Evolutionary conservation across 768 basidiomycete species (phyloP), one percentile per base, ranked within the genome.

Genomic region (Leccinum boreale): DNA sequence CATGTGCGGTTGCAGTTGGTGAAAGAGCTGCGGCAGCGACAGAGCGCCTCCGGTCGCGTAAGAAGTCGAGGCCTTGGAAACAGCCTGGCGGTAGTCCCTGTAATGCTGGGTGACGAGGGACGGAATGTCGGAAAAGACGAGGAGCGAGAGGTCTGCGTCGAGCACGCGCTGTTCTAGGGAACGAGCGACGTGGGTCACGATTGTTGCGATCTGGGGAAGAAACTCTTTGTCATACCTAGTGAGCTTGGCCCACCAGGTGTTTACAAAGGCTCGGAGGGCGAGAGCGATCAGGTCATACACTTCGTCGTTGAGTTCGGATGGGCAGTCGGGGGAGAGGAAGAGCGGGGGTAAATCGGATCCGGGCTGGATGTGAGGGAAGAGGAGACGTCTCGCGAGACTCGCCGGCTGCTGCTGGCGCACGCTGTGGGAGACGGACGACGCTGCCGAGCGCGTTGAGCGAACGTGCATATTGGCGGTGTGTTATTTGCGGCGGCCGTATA

Each of bases 181-280:
- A 59, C 79, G 84, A 10, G 87, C 64, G 67, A 91, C 79, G 62
- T 78, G 74, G 5, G 79, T 75, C 57, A 91, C 72, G 63, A 90
- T 77, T 36, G 68, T 70, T 0, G 86, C 79, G 51, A 92, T 82
- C 61, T 89, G 83, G 23, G 89, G 87, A 26, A 92, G 81, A 57
- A 94, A 81, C 55, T 91, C 86, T 66, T 84, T 90, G 81, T 94
- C 92, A 60, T 90, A 90, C 58, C 89, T 82, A 1, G 91, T 83
- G 53, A 94, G 79, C 65, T 85, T 90, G 31, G 87, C 79, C 89
- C 92, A 94, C 92, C 92, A 94, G 2, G 89, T 87, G 49, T 85
- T 82, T 36, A 94, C 83, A 65, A 80, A 89, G 6, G 90, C 90
- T 33, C 92, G 81, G 23, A 94, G 79, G 10, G 85, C 81, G 57